These are phyloP conservation scores for Alternaria atra DNA, from an alignment of 2,329 filamentous ascomycete genomes.

Conservation along the genomic window DNA sequence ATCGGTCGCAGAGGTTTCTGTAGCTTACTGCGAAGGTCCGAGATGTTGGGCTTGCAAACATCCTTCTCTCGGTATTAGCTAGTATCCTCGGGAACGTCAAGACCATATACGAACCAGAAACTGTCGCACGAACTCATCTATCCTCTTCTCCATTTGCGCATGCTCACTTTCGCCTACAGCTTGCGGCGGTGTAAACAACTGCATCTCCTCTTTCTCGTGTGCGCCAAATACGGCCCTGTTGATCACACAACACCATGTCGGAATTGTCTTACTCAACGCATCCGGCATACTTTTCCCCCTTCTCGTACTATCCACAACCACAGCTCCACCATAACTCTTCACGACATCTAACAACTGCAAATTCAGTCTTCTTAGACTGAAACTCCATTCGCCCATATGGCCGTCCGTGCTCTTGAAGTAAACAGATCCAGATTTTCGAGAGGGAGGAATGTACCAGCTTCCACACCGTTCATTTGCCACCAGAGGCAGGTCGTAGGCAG, in stretches of 20 bases:
- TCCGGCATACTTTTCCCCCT: constrained; percentile 96
- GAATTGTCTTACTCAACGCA: constrained; percentile 90
- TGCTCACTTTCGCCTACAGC: constrained; percentile 79
- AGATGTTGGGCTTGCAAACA: constrained; percentile 68
- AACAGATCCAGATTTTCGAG: constrained; percentile 73
- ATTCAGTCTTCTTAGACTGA: constrained; percentile 86
- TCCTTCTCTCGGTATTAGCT: constrained; percentile 44
- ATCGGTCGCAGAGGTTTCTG: constrained; percentile 77
- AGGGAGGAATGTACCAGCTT: constrained; percentile 86
- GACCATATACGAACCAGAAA: constrained; percentile 52
- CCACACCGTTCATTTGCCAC: constrained; percentile 95
- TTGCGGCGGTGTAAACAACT: constrained; percentile 75
- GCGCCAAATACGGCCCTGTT: constrained; percentile 81
- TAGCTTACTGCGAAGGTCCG: constrained; percentile 64
- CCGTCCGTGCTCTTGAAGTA: constrained; percentile 99
- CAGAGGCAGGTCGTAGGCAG: constrained; percentile 70
- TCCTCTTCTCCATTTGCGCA: constrained; percentile 73
- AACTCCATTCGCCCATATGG: constrained; percentile 88
- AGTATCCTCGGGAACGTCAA: background rate
- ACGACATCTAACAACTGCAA: constrained; percentile 78
- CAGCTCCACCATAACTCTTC: constrained; percentile 73
- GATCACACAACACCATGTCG: constrained; percentile 90
- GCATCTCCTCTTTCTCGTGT: constrained; percentile 36
- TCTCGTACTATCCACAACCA: constrained; percentile 92
- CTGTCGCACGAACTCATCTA: constrained; percentile 65